phyloP scores from a whole-genome alignment of 2,329 filamentous ascomycete genomes.

The Trichoderma aggressivum region DNA sequence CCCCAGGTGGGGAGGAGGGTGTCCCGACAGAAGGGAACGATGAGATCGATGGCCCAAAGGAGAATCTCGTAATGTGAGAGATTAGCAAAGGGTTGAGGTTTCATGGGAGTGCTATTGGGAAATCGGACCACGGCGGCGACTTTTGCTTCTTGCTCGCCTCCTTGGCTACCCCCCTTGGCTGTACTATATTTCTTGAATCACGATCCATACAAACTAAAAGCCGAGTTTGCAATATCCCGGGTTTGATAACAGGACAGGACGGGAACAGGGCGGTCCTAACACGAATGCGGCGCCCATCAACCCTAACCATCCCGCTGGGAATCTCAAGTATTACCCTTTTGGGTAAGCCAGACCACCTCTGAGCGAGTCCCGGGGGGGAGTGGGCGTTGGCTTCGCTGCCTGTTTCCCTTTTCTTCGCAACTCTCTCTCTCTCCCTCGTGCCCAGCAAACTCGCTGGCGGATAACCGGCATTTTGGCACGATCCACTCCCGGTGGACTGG shows the following conservation, averaged over 20 bases:
- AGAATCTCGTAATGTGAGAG: conserved; percentile 1
- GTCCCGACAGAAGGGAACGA: conserved; percentile 13
- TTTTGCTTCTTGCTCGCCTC: neutral
- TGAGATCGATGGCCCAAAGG: conserved; percentile 15
- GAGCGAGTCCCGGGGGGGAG: neutral
- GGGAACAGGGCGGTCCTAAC: neutral
- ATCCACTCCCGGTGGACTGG: conserved; percentile 14
- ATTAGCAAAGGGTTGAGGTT: conserved; percentile 3
- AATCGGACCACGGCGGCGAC: neutral
- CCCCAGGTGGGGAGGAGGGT: neutral
- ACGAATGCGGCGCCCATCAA: conserved; percentile 7
- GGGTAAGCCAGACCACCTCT: neutral
- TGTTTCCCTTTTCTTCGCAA: neutral
- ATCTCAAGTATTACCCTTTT: conserved; percentile 2
- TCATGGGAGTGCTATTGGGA: neutral
- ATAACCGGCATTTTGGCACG: conserved; percentile 18
- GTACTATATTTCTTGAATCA: neutral
- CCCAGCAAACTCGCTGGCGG: neutral
- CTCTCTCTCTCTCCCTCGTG: neutral
- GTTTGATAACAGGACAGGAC: conserved; percentile 7
- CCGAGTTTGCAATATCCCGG: neutral
- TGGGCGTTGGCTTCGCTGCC: neutral
- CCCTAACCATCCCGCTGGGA: conserved; percentile 10
- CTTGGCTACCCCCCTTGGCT: neutral
- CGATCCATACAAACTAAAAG: neutral